Base-by-base conservation (phyloP, 352 stramenopile species). In the Pythium myriotylum region DNA sequence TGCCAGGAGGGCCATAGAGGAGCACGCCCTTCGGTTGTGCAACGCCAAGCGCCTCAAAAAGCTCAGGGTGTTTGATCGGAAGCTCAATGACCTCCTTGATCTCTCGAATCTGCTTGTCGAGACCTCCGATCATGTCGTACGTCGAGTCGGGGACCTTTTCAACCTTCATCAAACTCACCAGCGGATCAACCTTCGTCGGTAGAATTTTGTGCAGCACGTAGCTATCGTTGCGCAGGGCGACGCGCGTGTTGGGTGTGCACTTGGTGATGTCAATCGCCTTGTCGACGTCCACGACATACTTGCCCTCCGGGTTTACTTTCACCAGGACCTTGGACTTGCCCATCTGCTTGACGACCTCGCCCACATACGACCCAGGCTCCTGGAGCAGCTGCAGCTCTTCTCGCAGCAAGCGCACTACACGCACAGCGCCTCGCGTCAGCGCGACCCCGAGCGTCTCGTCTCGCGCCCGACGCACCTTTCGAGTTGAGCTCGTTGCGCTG, bases 11-110 rank as follows among this genome's bases (percentile, higher is more conserved):
- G 14, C 97, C 96, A 64, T 99, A 99, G 19, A 99, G 81, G 29
- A 99, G 70, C 33, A 94, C 82, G 24, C 84, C 86, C 82, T 99
- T 99, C 24, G 97, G 97, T 77, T 99, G 97, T 6, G 97, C 96
- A 9, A 99, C 97, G 65, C 98, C 98, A 20, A 99, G 82, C 59
- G 92, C 89, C 43, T 99, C 97, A 72, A 99, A 99, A 6, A 99
- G 89, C 77, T 99, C 97, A 3, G 97, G 97, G 81, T 99, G 97
- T 75, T 99, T 99, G 77, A 99, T 99, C 2, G 97, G 97, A 19
- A 99, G 85, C 77, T 99, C 97, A 72, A 99, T 99, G 3, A 99
- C 89, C 76, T 99, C 98, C 77, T 99, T 99, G 72, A 99, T 99
- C 82, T 99, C 98, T 59, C 98, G 92, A 62, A 99, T 99, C 77